phyloP scores from a whole-genome alignment of 768 basidiomycete genomes.

The Suillus alpinus region DNA sequence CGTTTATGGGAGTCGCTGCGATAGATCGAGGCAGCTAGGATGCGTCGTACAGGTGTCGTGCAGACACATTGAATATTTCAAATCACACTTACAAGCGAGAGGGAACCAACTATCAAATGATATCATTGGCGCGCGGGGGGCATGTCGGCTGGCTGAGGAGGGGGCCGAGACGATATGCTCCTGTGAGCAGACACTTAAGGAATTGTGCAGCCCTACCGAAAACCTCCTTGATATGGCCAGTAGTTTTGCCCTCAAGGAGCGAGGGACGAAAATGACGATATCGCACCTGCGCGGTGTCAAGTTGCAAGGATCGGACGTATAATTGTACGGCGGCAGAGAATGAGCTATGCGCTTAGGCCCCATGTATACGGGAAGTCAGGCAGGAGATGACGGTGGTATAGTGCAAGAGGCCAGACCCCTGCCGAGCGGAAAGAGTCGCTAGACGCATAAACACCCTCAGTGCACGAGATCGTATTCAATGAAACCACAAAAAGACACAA shows the following conservation, averaged over 20 bases:
- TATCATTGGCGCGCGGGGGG: too few relatives aligned
- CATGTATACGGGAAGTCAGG: neutral
- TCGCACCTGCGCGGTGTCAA: neutral
- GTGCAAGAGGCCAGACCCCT: neutral
- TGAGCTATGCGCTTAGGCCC: too few relatives aligned
- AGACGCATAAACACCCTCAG: neutral
- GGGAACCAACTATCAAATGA: neutral
- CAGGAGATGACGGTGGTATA: neutral
- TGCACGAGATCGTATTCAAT: neutral
- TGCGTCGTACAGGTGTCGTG: too few relatives aligned
- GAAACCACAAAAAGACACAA: too few relatives aligned
- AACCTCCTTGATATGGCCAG: neutral
- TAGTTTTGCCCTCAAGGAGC: neutral
- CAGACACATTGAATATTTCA: neutral
- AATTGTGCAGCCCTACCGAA: neutral
- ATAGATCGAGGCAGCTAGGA: too few relatives aligned
- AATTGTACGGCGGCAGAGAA: neutral
- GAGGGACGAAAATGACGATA: neutral
- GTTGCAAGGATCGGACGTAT: neutral
- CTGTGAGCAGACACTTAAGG: too few relatives aligned
- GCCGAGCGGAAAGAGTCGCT: neutral
- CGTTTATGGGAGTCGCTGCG: too few relatives aligned
- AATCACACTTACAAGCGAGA: neutral
- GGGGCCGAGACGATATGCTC: neutral
- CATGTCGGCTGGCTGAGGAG: too few relatives aligned